Base-by-base conservation (phyloP, 2,329 filamentous ascomycete species). In the Aspergillus piperis region DNA sequence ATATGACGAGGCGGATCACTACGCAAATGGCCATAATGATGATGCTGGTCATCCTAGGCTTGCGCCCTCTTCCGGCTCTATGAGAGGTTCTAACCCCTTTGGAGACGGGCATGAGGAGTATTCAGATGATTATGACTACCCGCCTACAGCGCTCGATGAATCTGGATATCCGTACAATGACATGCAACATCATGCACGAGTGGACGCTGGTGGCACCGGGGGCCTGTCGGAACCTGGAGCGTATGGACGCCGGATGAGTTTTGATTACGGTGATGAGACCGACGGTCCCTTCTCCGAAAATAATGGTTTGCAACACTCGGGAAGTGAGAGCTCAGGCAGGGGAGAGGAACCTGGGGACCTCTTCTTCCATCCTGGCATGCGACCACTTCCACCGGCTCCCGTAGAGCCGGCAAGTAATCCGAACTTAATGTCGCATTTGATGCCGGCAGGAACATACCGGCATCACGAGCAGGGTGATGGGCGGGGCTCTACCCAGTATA, bases 201-300 rank as follows among this genome's bases (percentile, higher is more conserved):
- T 96, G 54, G 94, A 98, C 75, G 92, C 91, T 50, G 90, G 87
- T 53, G 93, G 91, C 7, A 97, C 92, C n/a, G 95, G 94, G 42
- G 95, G 95, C 1, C 78, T 97, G 27, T 88, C 92, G 63, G 86
- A 90, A 60, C 92, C 93, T 2, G 86, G 83, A 53, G 82, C 82
- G 6, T 85, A 78, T 62, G 75, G 74, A 47, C 80, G 92, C 65
- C 86, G 92, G 62, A 82, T 92, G 69, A 97, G 92, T 76, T 97
- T 95, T 68, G 94, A 98, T 67, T 92, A 96, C 72, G 94, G 91
- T 2, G 95, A 97, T 67, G 95, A 98, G 74, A 82, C 49, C 66
- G 94, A 98, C 72, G 82, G 49, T 76, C 85, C 72, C 82, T 84
- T 84, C 78, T 59, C 82, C 77, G 64, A 89, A 79, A 68, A 85